These are phyloP conservation scores for Boletus pseudopeckii DNA, from an alignment of 768 basidiomycete species.

Conservation along the genomic window DNA sequence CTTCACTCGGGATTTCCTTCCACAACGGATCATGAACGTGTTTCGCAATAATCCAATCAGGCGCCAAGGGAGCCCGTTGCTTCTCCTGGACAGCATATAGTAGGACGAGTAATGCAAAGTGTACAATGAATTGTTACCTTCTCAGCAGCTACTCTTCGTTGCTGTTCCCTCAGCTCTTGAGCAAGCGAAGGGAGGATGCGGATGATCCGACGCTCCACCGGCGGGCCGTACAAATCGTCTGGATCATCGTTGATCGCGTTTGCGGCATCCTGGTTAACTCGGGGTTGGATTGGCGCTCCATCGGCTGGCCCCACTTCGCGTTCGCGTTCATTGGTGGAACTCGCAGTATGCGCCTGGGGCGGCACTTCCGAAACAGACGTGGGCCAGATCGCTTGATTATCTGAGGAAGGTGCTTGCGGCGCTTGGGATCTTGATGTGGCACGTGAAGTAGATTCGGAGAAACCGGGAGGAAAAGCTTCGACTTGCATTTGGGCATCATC, in stretches of 20 bases:
- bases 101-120: neutral
- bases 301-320: neutral
- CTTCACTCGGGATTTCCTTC: slow-evolving; percentile 2
- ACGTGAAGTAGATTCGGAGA: neutral
- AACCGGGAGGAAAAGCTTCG: neutral
- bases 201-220: slow-evolving; percentile 23
- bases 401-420: neutral
- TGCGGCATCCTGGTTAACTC: neutral
- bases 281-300: neutral
- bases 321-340: neutral
- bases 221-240: slow-evolving; percentile 29
- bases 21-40: slow-evolving; percentile 19
- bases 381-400: neutral
- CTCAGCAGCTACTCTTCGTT: slow-evolving; percentile 7
- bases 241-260: slow-evolving; percentile 18
- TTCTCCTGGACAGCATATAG: slow-evolving; percentile 10
- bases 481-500: slow-evolving; percentile 16
- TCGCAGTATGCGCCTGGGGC: neutral
- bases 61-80: slow-evolving; percentile 15
- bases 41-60: slow-evolving; percentile 24
- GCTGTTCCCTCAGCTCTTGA: slow-evolving; percentile 25
- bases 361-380: neutral
- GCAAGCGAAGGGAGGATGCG: slow-evolving; percentile 26
- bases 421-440: neutral
- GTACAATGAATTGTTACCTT: slow-evolving; percentile 13